Evolutionary conservation across 495 filamentous ascomycete species (phyloP), one percentile per base, ranked within the genome.

Genomic region (Xylaria cubensis): DNA sequence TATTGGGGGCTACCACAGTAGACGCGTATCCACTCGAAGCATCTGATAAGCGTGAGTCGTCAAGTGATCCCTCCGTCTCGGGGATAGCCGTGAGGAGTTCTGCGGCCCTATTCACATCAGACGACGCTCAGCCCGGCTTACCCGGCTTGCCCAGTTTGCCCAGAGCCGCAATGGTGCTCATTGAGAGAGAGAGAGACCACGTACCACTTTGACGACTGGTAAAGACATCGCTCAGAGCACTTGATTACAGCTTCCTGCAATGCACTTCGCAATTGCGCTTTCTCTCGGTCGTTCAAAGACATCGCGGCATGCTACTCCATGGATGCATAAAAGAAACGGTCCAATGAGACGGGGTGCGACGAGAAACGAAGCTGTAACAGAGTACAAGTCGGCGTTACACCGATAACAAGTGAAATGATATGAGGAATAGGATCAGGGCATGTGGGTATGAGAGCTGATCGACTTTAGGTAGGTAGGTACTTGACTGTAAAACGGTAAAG

Each of bases 141-240:
- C 36, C 36, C 36, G 7, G 5, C 36, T 39, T 39, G 5, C 36
- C 36, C 5, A 39, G 36, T 7, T 21, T 68, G 24, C 17, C 9
- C 64, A 34, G 17, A 4, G 39, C 26, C 8, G 34, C 13, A 46
- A 42, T 13, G 7, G n/a, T 10, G 6, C 29, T 64, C 7, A 17
- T 56, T 39, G 36, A 39, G 36, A 39, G 36, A 39, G 36, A n/a
- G 32, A 32, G 53, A 32, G 32, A 26, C 15, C 32, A 1, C 36
- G 56, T 88, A 98, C 96, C 97, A 98, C 91, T 98, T 99, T 17
- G 97, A 91, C 19, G 94, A 94, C 74, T 98, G 94, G 80, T 97
- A 98, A 3, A 99, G 88, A 83, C 97, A 97, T 78, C 97, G 86
- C 74, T 99, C 97, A 0, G 93, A 96, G 84, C 94, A 98, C 77